These are phyloP conservation scores for Tuber brumale DNA, from an alignment of 495 filamentous ascomycete genomes.

Conservation along the genomic window DNA sequence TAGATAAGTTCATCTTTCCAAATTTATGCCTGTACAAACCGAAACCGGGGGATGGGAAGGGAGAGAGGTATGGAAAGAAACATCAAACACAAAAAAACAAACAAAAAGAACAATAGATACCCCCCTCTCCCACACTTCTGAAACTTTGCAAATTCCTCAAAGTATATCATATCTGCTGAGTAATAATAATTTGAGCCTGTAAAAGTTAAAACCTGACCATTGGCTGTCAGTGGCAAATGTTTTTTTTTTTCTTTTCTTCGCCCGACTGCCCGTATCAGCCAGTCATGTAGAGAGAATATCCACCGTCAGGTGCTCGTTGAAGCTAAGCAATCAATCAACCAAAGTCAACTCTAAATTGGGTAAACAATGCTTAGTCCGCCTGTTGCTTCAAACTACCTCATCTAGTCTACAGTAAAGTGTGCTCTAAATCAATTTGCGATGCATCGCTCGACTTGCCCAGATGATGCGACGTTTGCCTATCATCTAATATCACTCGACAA, in stretches of 20 bases:
- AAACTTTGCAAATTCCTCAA: not conserved
- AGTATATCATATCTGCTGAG: not conserved
- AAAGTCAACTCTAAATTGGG: not conserved
- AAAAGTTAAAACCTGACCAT: not conserved
- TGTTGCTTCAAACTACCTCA: no score
- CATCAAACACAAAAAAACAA: not conserved
- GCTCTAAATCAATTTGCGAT: not conserved
- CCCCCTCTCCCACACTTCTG: not conserved
- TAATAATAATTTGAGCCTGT: not conserved
- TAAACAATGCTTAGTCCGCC: not conserved
- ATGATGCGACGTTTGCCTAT: no score
- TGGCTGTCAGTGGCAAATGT: not conserved
- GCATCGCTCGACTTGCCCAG: no score
- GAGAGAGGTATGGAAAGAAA: not conserved
- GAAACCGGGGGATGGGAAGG: not conserved
- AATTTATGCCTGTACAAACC: not conserved
- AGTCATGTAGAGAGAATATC: not conserved
- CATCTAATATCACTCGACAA: not conserved
- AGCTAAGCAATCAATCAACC: not conserved
- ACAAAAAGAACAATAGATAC: not conserved
- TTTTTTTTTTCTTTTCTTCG: not conserved
- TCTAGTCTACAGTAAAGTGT: not conserved
- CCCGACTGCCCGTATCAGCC: not conserved
- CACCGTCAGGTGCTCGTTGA: no score
- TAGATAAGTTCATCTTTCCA: not conserved